Base-by-base conservation (phyloP, 139 green algal genomes). In the Chlorella vulgaris region DNA sequence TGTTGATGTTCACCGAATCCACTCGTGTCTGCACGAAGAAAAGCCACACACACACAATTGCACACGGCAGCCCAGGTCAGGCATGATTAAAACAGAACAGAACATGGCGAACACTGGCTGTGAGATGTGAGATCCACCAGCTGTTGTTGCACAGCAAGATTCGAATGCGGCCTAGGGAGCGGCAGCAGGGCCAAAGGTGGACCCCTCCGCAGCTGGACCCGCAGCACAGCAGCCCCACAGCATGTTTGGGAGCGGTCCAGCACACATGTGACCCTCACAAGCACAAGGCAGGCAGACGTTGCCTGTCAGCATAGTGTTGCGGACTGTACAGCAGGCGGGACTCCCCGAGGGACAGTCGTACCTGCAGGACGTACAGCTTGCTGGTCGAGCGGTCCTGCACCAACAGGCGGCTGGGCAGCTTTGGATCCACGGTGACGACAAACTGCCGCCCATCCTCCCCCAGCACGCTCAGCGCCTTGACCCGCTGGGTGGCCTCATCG, bases 1-100 rank as follows among this genome's bases (percentile, higher is more conserved):
- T 47, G 65, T 71, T 50, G 65, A 71, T 71, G 36, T 71, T 71
- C 33, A 71, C 65, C 36, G 19, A 3, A 35, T 71, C 65, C 65
- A 71, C 65, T 2, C 36, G 36, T 2, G 65, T 71, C 36, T 71
- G 65, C 33, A 71, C 28, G 13, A 18, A 31, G 47, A 15, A n/a
- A 10, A 58, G 47, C 47, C 15, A 58, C 47, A 58, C 15, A 58
- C 47, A 58, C 15, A 10, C 47, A 15, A 10, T 58, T 58, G n/a
- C n/a, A n/a, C n/a, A n/a, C n/a, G n/a, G n/a, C n/a, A n/a, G n/a
- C n/a, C n/a, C n/a, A n/a, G n/a, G n/a, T n/a, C n/a, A n/a, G n/a
- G n/a, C n/a, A n/a, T n/a, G n/a, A n/a, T n/a, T n/a, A n/a, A n/a
- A n/a, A n/a, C n/a, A n/a, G n/a, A n/a, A n/a, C n/a, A n/a, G n/a